Percentiles rank a stretch among this genome's conserved stretches.
Evolutionary conservation across 2,329 filamentous ascomycete species (phyloP).

Genomic region (Elsinoe fawcettii): DNA sequence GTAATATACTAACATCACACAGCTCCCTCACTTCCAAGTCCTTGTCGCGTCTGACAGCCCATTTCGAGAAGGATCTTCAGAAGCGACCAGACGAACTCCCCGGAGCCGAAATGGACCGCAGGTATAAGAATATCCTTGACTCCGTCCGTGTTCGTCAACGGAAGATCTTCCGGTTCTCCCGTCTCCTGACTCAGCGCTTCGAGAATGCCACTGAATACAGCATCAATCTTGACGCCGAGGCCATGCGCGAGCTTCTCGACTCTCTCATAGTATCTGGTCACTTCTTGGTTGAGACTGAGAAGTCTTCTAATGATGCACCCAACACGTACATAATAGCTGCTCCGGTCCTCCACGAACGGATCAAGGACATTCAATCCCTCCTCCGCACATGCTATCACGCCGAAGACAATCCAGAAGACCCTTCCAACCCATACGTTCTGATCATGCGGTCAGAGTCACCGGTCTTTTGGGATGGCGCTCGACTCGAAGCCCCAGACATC

Average conservation of each 20-base stretch:
- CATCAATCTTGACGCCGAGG: conserved; percentile 62
- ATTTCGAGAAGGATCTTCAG: conserved; percentile 87
- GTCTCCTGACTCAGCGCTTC: conserved; percentile 84
- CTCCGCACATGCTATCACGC: conserved; percentile 70
- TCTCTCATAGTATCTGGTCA: conserved; percentile 74
- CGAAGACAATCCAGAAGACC: conserved; percentile 62
- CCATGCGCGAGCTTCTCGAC: conserved; percentile 69
- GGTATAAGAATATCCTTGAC: conserved; percentile 91
- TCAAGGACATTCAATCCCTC: conserved; percentile 76
- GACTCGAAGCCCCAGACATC: conserved; percentile 59
- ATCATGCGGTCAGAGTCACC: conserved; percentile 74
- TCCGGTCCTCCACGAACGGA: conserved; percentile 63
- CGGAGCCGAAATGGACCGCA: conserved; percentile 79
- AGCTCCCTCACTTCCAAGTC: conserved; percentile 86
- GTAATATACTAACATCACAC: conserved; percentile 24
- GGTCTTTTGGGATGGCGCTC: conserved; percentile 71
- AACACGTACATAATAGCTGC: conserved; percentile 77
- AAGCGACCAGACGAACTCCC: conserved; percentile 75
- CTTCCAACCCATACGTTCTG: conserved; percentile 73
- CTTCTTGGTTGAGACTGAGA: conserved; percentile 74
- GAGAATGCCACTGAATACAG: conserved; percentile 96
- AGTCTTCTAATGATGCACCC: conserved; percentile 43
- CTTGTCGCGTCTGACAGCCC: conserved; percentile 74
- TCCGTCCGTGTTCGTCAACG: conserved; percentile 92
- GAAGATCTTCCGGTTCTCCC: conserved; percentile 91